Evolutionary conservation across 169 alveolate species (phyloP), one percentile per base, ranked within the genome.

Genomic region (Plasmodium fragile): DNA sequence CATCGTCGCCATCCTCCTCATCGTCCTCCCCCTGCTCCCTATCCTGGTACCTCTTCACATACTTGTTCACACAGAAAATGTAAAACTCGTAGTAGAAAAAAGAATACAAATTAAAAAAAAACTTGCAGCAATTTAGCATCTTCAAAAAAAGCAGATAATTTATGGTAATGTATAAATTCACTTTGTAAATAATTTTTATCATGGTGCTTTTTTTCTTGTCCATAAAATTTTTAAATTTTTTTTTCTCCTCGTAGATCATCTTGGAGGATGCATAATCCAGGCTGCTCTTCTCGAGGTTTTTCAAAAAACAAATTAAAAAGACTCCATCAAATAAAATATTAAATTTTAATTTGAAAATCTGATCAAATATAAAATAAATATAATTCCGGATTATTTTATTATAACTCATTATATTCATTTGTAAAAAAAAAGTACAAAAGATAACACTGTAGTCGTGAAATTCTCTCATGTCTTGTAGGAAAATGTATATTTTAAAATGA

Each of bases 211-310:
- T 89, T 30, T 89, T 89, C 65, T 69, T 78, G n/a, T 89, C 89
- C 4, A 89, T 78, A 16, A 53, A 4, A 89, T 72, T 89, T 36
- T 53, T 78, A 22, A 45, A 55, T 22, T 28, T 55, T 16, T 89
- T 78, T 39, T 77, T 78, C 43, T 77, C 94, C 22, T 89, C 82
- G 36, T 78, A 59, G 18, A 78, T 11, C 41, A 89, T 89, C 45
- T 89, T 89, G 28, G 89, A 78, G 65, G 59, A 89, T 13, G 94
- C 94, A 89, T 78, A 89, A 78, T 89, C 94, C 28, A 55, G 18
- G 34, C 94, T 89, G 81, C 94, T 89, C 32, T 89, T 89, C 36
- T 89, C 94, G 11, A 89, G 34, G 81, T 89, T 89, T 34, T 89
- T 89, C 81, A 89, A 77, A 89, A 89, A 89, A 22, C 75, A 78